Percentiles rank a stretch among this genome's conserved stretches.
Conservation (phyloP, 306 rosid genomes). For the Phaseolus lunatus region DNA sequence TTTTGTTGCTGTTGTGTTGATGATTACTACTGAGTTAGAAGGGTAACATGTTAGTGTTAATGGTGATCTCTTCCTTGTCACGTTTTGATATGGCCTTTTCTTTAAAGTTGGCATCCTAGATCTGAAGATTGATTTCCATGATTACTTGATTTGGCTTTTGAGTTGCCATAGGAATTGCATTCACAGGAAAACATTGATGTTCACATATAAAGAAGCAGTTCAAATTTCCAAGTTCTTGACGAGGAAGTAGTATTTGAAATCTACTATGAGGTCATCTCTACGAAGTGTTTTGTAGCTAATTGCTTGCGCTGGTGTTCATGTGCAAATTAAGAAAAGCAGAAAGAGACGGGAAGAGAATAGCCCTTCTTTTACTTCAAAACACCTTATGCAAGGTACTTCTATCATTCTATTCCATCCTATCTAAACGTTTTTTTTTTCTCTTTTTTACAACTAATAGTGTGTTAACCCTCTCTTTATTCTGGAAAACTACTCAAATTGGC, state of each 20-base stretch:
- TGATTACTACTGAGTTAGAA: no score
- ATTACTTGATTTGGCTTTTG: no score
- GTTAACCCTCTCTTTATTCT: neutral
- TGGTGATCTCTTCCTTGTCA: no score
- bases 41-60: no score
- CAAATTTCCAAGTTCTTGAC: neutral
- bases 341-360: neutral
- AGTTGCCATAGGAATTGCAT: no score
- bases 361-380: slow-evolving; percentile 47
- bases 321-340: neutral
- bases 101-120: no score
- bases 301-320: neutral
- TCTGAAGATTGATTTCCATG: no score
- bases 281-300: neutral
- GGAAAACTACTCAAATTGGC: neutral
- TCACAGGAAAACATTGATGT: no score
- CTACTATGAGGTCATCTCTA: neutral
- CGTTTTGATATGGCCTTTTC: no score
- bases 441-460: neutral
- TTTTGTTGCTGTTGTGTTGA: no score
- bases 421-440: neutral
- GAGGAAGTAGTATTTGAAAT: slow-evolving; percentile 1
- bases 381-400: neutral
- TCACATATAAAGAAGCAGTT: no score
- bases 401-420: neutral